Conservation (phyloP, 208 protist species). For the Wallacemonas sp. region DNA sequence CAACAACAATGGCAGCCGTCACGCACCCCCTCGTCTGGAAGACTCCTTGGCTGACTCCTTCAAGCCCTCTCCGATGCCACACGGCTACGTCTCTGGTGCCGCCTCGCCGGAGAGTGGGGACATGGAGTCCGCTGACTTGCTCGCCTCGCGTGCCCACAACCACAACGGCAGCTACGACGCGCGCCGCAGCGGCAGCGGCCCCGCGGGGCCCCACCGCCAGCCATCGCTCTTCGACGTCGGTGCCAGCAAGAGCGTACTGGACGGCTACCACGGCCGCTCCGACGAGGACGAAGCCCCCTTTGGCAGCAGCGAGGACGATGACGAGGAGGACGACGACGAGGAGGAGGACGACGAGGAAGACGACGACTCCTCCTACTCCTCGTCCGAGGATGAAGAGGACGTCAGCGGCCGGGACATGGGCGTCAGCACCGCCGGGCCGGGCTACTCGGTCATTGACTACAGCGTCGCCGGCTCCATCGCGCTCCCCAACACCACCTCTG, state of each 20-base stretch:
- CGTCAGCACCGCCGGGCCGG: neutral
- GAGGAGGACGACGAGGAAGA: slow-evolving; percentile 22
- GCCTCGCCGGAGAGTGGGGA: neutral
- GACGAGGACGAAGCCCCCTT: slow-evolving; percentile 24
- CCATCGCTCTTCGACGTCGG: slow-evolving; percentile 23
- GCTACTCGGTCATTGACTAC: slow-evolving; percentile 8
- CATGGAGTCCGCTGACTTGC: slow-evolving; percentile 1
- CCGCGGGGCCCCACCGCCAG: neutral
- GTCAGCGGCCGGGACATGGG: slow-evolving; percentile 1
- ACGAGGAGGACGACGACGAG: slow-evolving; percentile 2
- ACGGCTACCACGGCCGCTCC: slow-evolving; percentile 10
- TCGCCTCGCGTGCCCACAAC: neutral
- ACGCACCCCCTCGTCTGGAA: neutral
- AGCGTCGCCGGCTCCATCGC: slow-evolving; percentile 25
- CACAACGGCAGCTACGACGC: too few species aligned
- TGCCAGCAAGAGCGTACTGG: slow-evolving; percentile 23
- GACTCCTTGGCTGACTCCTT: neutral
- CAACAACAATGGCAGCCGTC: neutral
- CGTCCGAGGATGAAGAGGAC: slow-evolving; percentile 3
- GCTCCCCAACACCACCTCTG: slow-evolving; percentile 6
- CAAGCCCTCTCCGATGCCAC: neutral
- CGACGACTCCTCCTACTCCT: slow-evolving; percentile 1
- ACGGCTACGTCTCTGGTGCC: neutral
- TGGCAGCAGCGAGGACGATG: neutral
- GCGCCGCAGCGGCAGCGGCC: too few species aligned